Conservation (phyloP, 345 rosid genomes). For the Camelina neglecta region DNA sequence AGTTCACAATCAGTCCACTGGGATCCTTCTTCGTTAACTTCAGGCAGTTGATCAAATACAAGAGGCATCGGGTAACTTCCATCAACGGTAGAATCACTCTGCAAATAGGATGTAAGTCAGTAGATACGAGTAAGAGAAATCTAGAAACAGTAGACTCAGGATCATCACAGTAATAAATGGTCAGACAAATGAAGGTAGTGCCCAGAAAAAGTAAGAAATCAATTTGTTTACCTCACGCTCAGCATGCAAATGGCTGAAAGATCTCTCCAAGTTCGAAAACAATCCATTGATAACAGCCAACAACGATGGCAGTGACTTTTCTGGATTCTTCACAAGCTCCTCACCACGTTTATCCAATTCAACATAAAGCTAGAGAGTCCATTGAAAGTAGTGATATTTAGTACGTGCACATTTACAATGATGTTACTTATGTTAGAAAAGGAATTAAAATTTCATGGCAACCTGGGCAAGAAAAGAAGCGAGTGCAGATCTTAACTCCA, state of each 20-base stretch:
- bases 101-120: constrained; percentile 39
- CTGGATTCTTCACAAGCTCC: constrained; percentile 70
- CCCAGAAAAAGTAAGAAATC: constrained; percentile 2
- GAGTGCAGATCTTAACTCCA: constrained; percentile 61
- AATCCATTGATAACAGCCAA: constrained; percentile 54
- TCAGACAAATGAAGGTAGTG: constrained; percentile 23
- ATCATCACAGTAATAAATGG: background rate
- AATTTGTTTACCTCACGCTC: constrained; percentile 56
- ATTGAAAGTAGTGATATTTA: constrained; percentile 27
- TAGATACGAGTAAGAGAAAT: constrained; percentile 5
- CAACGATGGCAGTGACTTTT: constrained; percentile 60
- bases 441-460: constrained; percentile 1
- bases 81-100: constrained; percentile 70
- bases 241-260: constrained; percentile 68
- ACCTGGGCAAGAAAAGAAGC: constrained; percentile 95
- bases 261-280: constrained; percentile 69
- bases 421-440: background rate
- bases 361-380: constrained; percentile 62
- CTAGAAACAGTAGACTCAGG: constrained; percentile 16
- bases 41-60: constrained; percentile 67
- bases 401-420: constrained; percentile 1
- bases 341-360: constrained; percentile 77
- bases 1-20: constrained; percentile 81
- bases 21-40: constrained; percentile 64
- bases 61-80: constrained; percentile 68